Conservation (phyloP, 495 filamentous ascomycete species). For the Trichoderma orchidacearum region DNA sequence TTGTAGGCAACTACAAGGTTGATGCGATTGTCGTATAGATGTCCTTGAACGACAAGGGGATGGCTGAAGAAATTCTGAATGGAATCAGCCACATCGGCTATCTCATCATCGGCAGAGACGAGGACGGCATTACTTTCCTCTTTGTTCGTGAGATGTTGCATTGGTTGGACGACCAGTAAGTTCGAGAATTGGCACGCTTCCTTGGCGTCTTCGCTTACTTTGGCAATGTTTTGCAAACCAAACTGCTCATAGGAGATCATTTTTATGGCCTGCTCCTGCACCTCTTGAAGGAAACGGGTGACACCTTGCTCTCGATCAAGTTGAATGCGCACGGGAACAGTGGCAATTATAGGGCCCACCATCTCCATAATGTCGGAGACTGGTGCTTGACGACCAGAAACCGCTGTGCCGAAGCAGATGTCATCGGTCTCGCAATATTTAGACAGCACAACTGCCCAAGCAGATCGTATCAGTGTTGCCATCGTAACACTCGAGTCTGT, state of each 20-base stretch:
- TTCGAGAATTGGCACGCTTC: neutral
- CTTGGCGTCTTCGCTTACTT: neutral
- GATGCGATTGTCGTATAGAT: neutral
- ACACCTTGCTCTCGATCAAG: conserved; percentile 5
- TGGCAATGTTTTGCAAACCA: conserved; percentile 27
- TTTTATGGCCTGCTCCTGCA: conserved; percentile 20
- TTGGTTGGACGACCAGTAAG: neutral
- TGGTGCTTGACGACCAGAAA: conserved; percentile 32
- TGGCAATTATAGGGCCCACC: conserved; percentile 41
- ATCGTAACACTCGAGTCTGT: conserved; percentile 13
- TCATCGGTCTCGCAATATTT: conserved; percentile 22
- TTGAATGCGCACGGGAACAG: conserved; percentile 35
- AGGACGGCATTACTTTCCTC: neutral
- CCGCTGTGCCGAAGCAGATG: conserved; percentile 31
- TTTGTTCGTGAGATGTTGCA: neutral
- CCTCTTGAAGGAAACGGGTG: conserved; percentile 4
- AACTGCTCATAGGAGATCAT: conserved; percentile 30
- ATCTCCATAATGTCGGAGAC: conserved; percentile 31
- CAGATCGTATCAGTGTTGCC: conserved; percentile 29
- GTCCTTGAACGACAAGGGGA: neutral
- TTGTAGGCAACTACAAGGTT: neutral
- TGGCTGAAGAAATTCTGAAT: neutral
- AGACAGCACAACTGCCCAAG: conserved; percentile 28
- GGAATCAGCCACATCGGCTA: neutral
- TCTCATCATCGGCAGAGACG: neutral